phyloP scores from a whole-genome alignment of 2,329 filamentous ascomycete genomes.

The Sporothrix phasma region DNA sequence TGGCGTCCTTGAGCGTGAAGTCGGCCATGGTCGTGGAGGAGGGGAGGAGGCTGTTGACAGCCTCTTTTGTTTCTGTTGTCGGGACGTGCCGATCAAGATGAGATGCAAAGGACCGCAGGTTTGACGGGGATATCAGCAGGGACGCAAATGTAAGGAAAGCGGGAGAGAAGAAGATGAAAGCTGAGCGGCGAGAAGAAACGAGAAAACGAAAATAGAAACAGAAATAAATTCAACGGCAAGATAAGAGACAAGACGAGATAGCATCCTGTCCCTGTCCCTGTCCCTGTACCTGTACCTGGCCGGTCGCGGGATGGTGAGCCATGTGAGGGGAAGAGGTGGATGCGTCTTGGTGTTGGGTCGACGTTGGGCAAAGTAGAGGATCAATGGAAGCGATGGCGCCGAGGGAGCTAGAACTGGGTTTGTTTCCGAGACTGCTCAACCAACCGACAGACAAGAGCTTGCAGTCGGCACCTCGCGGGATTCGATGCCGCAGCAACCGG shows the following conservation, averaged over 20 bases:
- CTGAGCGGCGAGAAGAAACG: not conserved
- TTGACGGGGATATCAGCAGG: not conserved
- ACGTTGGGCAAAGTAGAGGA: not conserved
- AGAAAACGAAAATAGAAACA: not conserved
- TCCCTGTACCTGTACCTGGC: not conserved
- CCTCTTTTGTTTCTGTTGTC: not conserved
- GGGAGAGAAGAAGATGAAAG: not conserved
- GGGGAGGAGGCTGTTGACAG: too few species aligned
- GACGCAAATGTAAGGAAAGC: not conserved
- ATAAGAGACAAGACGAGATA: not conserved
- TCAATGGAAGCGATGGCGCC: constrained; percentile 2
- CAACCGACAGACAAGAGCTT: too few species aligned
- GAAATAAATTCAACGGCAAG: not conserved
- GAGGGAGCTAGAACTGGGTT: too few species aligned
- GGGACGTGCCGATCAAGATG: not conserved
- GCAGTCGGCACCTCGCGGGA: too few species aligned
- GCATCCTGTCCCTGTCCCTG: not conserved
- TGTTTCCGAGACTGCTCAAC: not conserved
- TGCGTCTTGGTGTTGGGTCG: not conserved
- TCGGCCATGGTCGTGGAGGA: not conserved
- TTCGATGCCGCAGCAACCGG: too few species aligned
- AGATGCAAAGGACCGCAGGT: not conserved
- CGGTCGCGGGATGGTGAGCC: not conserved
- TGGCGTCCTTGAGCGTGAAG: constrained; percentile 23
- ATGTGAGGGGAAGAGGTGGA: not conserved